phyloP scores from a whole-genome alignment of 164 flowering plant species.

The Cinnamomum micranthum region DNA sequence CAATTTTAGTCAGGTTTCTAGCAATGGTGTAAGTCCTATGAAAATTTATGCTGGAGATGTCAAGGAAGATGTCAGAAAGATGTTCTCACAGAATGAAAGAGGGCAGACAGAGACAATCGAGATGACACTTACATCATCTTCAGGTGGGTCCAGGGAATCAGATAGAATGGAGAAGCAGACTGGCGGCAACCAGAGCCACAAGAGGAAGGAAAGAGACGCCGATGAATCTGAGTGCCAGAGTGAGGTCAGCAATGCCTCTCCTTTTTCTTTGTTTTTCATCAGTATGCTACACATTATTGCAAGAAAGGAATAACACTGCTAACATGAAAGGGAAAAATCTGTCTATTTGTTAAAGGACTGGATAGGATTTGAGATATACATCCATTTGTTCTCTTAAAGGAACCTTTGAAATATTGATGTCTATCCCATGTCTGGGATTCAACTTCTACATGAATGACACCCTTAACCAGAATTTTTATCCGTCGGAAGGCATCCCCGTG shows the following conservation, averaged over 20 bases:
- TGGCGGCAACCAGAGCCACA: conserved; percentile 26
- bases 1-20: conserved; percentile 35
- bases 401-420: not conserved
- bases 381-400: not conserved
- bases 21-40: conserved; percentile 21
- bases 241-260: conserved; percentile 24
- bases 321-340: not conserved
- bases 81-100: conserved; percentile 23
- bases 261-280: not conserved
- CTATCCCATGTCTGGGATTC: not conserved
- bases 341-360: not conserved
- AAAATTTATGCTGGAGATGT: conserved; percentile 17
- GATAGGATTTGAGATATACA: not conserved
- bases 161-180: conserved; percentile 34
- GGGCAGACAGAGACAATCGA: conserved; percentile 32
- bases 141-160: conserved; percentile 53
- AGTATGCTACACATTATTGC: not conserved
- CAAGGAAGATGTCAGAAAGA: conserved; percentile 17
- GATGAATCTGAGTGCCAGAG: conserved; percentile 41
- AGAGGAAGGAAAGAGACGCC: conserved; percentile 43
- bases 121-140: conserved; percentile 41
- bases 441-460: not conserved
- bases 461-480: not conserved
- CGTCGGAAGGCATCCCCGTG: not conserved
- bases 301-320: not conserved